Evolutionary conservation across 192 early-diverging fungal genomes (phyloP), one percentile per base, ranked within the genome.

Genomic region (Physocladia obscura): DNA sequence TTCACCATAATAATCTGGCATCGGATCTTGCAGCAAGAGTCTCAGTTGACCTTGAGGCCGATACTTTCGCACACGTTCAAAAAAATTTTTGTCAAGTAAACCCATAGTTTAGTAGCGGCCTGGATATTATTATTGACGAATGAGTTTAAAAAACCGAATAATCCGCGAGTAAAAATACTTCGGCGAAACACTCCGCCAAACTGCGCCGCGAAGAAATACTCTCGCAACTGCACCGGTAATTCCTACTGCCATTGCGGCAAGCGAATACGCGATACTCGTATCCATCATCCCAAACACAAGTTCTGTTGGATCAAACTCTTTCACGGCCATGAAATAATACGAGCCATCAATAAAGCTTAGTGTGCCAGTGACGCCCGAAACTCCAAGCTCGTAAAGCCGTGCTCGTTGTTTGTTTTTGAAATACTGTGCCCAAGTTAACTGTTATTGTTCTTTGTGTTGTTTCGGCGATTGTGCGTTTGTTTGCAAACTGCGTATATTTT

Each of bases 1-100:
- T 69, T 97, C 93, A 39, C 92, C 93, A 68, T 95, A 96, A 74
- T 89, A 96, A 80, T 95, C 92, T 19, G 93, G 93, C 63, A 93
- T 81, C 56, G 68, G 75, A 24, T 58, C 51, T 19, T 76, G 54
- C 8, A 88, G 76, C 6, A 88, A 90, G 13, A 67, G 40, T 26
- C 38, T 37, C 1, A 78, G 31, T 34, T 83, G 77, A 19, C 63
- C 63, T 27, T 76, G 72, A 15, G 81, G 81, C 31, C 81, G 69
- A 69, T 74, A 58, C 32, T 62, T 49, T 26, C 71, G 52, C 47
- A 83, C 81, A 0, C 79, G 63, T 35, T 74, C 60, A 55, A 77
- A 82, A 56, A 83, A 82, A 35, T 82, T 74, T 32, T 49, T 37
- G 30, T 82, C 81, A 32, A 32, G 34, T 48, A 5, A 6, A 34